Base-by-base conservation (phyloP, 805 yeast species). In the Jamesozyma lodderae region DNA sequence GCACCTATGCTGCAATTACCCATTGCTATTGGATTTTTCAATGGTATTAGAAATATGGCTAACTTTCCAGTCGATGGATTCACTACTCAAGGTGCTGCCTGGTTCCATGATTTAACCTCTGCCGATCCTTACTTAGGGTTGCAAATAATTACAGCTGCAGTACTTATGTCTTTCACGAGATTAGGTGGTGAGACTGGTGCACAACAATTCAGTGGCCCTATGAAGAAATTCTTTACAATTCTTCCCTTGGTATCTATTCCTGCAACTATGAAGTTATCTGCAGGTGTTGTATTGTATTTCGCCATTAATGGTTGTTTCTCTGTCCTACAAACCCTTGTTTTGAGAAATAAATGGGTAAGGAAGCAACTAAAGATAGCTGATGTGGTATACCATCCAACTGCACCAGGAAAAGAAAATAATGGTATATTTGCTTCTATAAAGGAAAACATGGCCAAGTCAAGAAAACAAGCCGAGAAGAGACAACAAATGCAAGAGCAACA, bases 111-210 rank as follows among this genome's bases (percentile, higher is more conserved):
- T 60, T 71, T 92, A 50, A 68, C 84, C 15, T 79, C 74, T 24
- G 77, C 94, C 2, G 98, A 92, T 59, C 96, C 97, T 3, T 92
- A 84, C 63, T 65, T 84, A 40, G 96, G 95, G 4, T 68, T 90
- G 45, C 97, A 88, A 56, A 61, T 81, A 31, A 63, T 86, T 31
- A 78, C 97, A 13, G 95, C 96, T 9, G 70, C 76, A 19, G 70
- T 81, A 19, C 82, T 87, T 43, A 73, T 83, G 38, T 69, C 75
- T 1, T 80, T 90, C 50, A 77, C 90, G 60, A 75, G 77, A 57
- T 64, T 78, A 32, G 97, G 96, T 43, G 96, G 96, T 48, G 96
- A 90, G 58, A 81, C 92, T 10, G 96, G 95, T 36, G 79, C 83
- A 25, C 76, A 72, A 37, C 71, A 69, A 37, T 68, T 81, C 63